Percentiles rank a stretch among this genome's conserved stretches.
Evolutionary conservation across 768 basidiomycete genomes (phyloP).

Genomic region (Mycena epipterygia): DNA sequence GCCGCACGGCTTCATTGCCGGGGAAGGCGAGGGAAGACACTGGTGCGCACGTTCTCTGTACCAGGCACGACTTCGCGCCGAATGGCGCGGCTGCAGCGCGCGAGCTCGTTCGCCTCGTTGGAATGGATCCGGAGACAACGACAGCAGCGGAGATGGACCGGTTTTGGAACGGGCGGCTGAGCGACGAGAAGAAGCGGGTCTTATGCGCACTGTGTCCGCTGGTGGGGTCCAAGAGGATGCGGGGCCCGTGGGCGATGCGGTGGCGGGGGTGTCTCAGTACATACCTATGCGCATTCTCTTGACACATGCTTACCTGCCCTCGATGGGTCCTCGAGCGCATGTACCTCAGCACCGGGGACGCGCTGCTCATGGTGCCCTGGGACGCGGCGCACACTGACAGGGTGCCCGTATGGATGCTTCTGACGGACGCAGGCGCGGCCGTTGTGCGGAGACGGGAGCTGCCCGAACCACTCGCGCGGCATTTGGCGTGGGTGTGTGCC

Average conservation of each 20-base stretch:
- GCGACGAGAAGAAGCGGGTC: conserved; percentile 24
- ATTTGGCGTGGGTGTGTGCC: conserved; percentile 32
- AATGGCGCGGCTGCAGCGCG: conserved; percentile 37
- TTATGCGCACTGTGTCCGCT: conserved; percentile 21
- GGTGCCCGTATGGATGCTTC: conserved; percentile 28
- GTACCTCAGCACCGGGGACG: conserved; percentile 5
- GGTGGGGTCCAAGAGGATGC: conserved; percentile 1
- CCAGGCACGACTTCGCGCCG: conserved; percentile 35
- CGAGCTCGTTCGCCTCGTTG: conserved; percentile 31
- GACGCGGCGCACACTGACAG: too few species aligned
- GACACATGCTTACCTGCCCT: background rate
- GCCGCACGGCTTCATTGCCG: too few species aligned
- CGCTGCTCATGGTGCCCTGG: too few species aligned
- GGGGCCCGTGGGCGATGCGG: conserved; percentile 26
- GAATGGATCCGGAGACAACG: conserved; percentile 32
- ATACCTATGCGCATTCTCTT: too few species aligned
- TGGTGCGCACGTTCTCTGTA: conserved; percentile 37
- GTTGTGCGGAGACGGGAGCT: conserved; percentile 28
- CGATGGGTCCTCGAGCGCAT: conserved; percentile 20
- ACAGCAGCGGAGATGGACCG: conserved; percentile 37
- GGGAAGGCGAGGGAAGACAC: conserved; percentile 36
- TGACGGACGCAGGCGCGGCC: conserved; percentile 32
- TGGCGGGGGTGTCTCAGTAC: conserved; percentile 34
- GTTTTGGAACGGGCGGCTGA: background rate
- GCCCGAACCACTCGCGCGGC: conserved; percentile 21